Base-by-base conservation (phyloP, 495 filamentous ascomycete species). In the Glarea lozoyensis region DNA sequence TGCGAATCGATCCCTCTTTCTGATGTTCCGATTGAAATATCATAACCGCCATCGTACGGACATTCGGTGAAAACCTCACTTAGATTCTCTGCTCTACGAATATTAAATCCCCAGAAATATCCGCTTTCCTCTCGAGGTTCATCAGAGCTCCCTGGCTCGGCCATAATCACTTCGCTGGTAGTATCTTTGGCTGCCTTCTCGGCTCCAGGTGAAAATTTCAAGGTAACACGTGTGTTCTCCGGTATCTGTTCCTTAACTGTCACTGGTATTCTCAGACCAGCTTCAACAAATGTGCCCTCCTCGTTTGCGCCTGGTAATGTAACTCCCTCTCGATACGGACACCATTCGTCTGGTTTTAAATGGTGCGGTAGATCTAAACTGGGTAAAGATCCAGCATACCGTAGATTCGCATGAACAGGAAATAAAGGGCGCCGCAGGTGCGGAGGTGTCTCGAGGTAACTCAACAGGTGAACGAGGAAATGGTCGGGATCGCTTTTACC, bases 351-450 rank as follows among this genome's bases (percentile, higher is more conserved):
- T 2, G 40, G 23, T 43, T 76, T 71, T 4, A 82, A 64, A 56
- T 88, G 85, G 50, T 84, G 81, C 15, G 85, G 84, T 67, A 88
- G 82, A 52, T 87, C 84, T 19, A 88, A 55, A 49, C 74, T 82
- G 0, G 80, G 79, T 18, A 88, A 64, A 2, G 73, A 60, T 7
- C 81, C 84, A 18, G 81, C 81, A 0, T 61, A 67, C 21, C 64
- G 60, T 5, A 90, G 67, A 50, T 87, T 82, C 0, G 81, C 73
- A 50, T 88, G 82, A n/a, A 83, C 52, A 0, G 78, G 75, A 40
- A 88, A 85, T 3, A 90, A 66, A 0, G 60, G 52, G 42, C 69
- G 77, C 44, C 84, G 73, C 50, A 90, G 75, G 60, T 86, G 75
- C 1, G 82, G 82, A 10, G 85, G 83, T 2, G 78, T 80, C 59